phyloP scores from a whole-genome alignment of 805 yeast genomes.

The Maudiozyma bulderi region DNA sequence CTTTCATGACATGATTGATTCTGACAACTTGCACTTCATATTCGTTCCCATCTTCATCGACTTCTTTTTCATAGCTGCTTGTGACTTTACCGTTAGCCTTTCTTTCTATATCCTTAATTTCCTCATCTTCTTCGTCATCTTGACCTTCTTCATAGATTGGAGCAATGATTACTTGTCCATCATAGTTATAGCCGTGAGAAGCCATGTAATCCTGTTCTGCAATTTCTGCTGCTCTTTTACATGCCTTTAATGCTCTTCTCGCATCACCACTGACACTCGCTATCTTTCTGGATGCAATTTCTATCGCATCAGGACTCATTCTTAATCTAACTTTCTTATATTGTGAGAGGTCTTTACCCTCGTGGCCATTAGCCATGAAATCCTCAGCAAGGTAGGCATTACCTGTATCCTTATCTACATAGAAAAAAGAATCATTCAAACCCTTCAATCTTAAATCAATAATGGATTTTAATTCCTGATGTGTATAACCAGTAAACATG shows the following conservation, averaged over 20 bases:
- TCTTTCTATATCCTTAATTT: background rate
- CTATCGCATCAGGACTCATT: conserved; percentile 64
- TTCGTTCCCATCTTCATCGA: conserved; percentile 15
- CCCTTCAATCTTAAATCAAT: conserved; percentile 59
- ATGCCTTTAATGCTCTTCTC: conserved; percentile 77
- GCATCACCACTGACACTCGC: conserved; percentile 98
- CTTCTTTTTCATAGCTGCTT: conserved; percentile 1
- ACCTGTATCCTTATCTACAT: conserved; percentile 30
- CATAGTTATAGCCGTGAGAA: conserved; percentile 27
- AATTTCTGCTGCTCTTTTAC: conserved; percentile 81
- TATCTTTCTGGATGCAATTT: conserved; percentile 85
- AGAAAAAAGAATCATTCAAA: conserved; percentile 31
- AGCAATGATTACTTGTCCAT: conserved; percentile 11
- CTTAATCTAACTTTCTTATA: conserved; percentile 27
- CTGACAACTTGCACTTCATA: conserved; percentile 46
- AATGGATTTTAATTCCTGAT: conserved; percentile 64
- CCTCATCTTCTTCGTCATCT: conserved; percentile 8
- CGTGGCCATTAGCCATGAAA: background rate
- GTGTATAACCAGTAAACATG: conserved; percentile 82
- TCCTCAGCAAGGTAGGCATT: conserved; percentile 24
- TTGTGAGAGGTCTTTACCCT: conserved; percentile 7
- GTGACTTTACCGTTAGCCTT: background rate
- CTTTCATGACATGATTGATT: conserved; percentile 66
- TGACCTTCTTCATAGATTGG: conserved; percentile 2
- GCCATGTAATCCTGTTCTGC: conserved; percentile 56